Conservation (phyloP, 805 yeast genomes). For the Scheffersomyces lignosus region DNA sequence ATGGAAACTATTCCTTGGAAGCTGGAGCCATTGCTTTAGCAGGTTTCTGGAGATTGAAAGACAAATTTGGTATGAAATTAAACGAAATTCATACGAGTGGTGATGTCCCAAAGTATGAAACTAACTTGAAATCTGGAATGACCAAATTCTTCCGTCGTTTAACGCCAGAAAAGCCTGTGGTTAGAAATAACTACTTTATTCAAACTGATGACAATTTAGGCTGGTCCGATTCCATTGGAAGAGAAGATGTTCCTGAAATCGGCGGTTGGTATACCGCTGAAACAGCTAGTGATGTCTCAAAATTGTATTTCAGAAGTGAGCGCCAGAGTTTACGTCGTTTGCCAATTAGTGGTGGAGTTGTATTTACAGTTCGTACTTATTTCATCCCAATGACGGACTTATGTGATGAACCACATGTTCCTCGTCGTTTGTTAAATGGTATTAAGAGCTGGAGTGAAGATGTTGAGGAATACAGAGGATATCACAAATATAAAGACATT, state of each 20-base stretch:
- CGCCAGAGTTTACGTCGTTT: conserved; percentile 63
- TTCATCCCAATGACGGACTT: conserved; percentile 55
- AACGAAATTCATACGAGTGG: conserved; percentile 63
- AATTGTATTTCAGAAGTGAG: conserved; percentile 60
- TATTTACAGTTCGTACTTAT: conserved; percentile 65
- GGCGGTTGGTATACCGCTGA: conserved; percentile 69
- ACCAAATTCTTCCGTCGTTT: conserved; percentile 61
- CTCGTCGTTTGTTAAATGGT: conserved; percentile 59
- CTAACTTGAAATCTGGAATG: conserved; percentile 61
- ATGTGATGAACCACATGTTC: conserved; percentile 60
- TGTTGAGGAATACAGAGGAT: conserved; percentile 63
- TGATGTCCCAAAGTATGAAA: conserved; percentile 65
- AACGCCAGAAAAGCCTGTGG: conserved; percentile 62
- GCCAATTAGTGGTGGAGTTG: conserved; percentile 57
- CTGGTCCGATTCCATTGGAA: conserved; percentile 66
- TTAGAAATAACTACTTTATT: conserved; percentile 62
- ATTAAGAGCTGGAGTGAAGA: conserved; percentile 60
- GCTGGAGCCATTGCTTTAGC: conserved; percentile 66
- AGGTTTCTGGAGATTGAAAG: conserved; percentile 68
- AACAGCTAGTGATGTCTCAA: conserved; percentile 45
- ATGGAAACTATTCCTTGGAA: conserved; percentile 57
- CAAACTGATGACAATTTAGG: conserved; percentile 64
- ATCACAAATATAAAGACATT: conserved; percentile 50
- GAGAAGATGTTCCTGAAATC: conserved; percentile 43
- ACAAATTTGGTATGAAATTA: conserved; percentile 57